Conservation (phyloP, 495 filamentous ascomycete genomes). For the Daldinia childiae region DNA sequence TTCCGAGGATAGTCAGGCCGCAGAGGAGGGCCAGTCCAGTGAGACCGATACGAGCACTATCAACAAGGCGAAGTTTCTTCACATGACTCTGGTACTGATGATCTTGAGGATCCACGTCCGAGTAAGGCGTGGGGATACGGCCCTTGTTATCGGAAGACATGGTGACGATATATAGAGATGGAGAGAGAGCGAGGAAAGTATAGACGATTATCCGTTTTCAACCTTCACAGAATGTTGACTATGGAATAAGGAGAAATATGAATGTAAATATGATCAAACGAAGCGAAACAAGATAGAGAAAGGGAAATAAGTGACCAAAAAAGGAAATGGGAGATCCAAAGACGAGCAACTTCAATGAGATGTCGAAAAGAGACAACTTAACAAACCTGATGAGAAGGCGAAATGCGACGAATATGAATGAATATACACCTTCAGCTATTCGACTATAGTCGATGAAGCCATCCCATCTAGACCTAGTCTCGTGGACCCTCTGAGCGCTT, state of each 20-base stretch:
- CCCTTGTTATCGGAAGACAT: slow-evolving; percentile 46
- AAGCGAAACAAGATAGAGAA: slow-evolving; percentile 21
- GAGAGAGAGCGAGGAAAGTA: slow-evolving; percentile 11
- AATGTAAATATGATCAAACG: slow-evolving; percentile 21
- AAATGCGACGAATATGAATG: slow-evolving; percentile 36
- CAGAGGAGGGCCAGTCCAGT: slow-evolving; percentile 60
- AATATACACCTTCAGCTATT: slow-evolving; percentile 15
- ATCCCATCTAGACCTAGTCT: slow-evolving; percentile 31
- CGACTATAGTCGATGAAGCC: slow-evolving; percentile 24
- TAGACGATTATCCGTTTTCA: slow-evolving; percentile 16
- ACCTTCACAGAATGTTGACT: slow-evolving; percentile 34
- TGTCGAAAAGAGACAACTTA: slow-evolving; percentile 31
- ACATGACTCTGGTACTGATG: slow-evolving; percentile 49
- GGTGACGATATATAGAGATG: slow-evolving; percentile 11
- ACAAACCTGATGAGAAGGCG: slow-evolving; percentile 21
- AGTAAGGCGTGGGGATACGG: slow-evolving; percentile 42
- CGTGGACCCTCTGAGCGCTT: slow-evolving; percentile 29
- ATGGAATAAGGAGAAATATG: slow-evolving; percentile 18
- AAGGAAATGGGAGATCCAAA: slow-evolving; percentile 20
- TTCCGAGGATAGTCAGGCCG: slow-evolving; percentile 59
- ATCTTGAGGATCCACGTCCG: slow-evolving; percentile 53
- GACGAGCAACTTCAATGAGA: slow-evolving; percentile 27
- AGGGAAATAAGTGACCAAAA: slow-evolving; percentile 25
- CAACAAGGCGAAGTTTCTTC: slow-evolving; percentile 49
- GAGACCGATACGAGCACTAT: slow-evolving; percentile 55